phyloP scores from a whole-genome alignment of 2,329 filamentous ascomycete species.

The Colletotrichum sp. region DNA sequence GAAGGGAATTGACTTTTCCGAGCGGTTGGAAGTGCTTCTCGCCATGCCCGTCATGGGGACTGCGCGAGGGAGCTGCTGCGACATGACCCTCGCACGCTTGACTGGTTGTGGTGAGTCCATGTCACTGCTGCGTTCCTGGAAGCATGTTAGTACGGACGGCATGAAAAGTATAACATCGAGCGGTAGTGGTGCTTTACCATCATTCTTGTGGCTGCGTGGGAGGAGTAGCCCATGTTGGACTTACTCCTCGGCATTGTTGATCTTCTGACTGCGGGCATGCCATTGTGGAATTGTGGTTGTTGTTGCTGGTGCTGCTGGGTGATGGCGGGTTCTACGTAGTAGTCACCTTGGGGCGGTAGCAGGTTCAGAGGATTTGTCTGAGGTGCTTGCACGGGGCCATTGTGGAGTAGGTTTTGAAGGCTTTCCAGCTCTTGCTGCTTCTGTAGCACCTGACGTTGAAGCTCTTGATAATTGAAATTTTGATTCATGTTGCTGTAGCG shows the following conservation, averaged over 20 bases:
- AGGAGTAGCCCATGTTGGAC: slow-evolving; percentile 20
- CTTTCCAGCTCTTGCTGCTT: slow-evolving; percentile 20
- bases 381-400: neutral
- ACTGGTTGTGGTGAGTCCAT: slow-evolving; percentile 28
- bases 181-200: slow-evolving; percentile 9
- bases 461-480: slow-evolving; percentile 10
- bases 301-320: neutral
- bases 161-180: neutral
- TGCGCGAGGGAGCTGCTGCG: slow-evolving; percentile 29
- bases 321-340: slow-evolving; percentile 9
- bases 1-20: slow-evolving; percentile 44
- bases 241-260: slow-evolving; percentile 19
- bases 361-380: slow-evolving; percentile 6
- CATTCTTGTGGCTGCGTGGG: slow-evolving; percentile 2
- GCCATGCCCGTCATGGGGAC: slow-evolving; percentile 21
- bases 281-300: slow-evolving; percentile 7
- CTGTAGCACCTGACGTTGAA: slow-evolving; percentile 17
- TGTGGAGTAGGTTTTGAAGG: slow-evolving; percentile 10
- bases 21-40: slow-evolving; percentile 47
- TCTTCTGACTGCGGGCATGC: neutral
- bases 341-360: slow-evolving; percentile 6
- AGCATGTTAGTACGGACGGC: slow-evolving; percentile 2
- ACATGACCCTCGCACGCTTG: slow-evolving; percentile 38
- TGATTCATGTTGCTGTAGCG: slow-evolving; percentile 16
- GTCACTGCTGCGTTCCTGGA: slow-evolving; percentile 28